A percentile compares a stretch with the other conserved stretches of the same genome.
phyloP scores from a whole-genome alignment of 805 yeast species.

The Cyberlindnera euphorbiiphila region DNA sequence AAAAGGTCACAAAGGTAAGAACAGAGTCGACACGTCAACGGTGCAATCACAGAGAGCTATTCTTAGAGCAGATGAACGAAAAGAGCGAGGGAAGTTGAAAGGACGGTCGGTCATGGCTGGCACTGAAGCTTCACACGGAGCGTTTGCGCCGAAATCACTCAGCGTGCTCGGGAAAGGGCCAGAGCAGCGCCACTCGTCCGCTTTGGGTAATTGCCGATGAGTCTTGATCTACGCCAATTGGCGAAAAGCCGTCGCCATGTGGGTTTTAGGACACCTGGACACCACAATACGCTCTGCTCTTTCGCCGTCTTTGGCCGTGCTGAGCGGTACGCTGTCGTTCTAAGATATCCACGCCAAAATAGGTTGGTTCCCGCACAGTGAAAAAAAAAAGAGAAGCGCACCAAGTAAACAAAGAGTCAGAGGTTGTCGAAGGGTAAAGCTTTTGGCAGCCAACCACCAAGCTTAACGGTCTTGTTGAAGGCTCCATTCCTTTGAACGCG shows the following conservation, averaged over 20 bases:
- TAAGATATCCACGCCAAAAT: constrained; percentile 16
- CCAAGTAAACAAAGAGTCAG: constrained; percentile 8
- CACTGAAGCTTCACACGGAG: no score
- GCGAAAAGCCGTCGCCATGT: neutral
- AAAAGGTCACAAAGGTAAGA: no score
- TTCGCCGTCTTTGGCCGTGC: no score
- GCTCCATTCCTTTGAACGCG: no score
- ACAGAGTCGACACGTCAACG: neutral
- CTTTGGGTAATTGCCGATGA: constrained; percentile 1
- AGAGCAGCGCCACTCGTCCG: constrained; percentile 1
- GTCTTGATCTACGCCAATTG: constrained; percentile 4
- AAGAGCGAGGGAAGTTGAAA: neutral
- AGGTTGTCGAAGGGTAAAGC: no score
- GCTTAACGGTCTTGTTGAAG: no score
- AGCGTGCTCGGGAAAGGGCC: neutral
- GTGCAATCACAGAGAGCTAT: neutral
- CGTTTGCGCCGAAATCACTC: neutral
- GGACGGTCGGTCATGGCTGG: no score
- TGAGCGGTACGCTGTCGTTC: constrained; percentile 12
- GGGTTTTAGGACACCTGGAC: constrained; percentile 8
- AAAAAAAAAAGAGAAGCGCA: constrained; percentile 16
- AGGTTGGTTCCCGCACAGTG: no score
- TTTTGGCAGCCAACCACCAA: no score
- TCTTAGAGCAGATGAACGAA: no score
- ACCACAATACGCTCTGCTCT: constrained; percentile 7